Base-by-base conservation (phyloP, 2,329 filamentous ascomycete genomes). In the Saccharata proteae region DNA sequence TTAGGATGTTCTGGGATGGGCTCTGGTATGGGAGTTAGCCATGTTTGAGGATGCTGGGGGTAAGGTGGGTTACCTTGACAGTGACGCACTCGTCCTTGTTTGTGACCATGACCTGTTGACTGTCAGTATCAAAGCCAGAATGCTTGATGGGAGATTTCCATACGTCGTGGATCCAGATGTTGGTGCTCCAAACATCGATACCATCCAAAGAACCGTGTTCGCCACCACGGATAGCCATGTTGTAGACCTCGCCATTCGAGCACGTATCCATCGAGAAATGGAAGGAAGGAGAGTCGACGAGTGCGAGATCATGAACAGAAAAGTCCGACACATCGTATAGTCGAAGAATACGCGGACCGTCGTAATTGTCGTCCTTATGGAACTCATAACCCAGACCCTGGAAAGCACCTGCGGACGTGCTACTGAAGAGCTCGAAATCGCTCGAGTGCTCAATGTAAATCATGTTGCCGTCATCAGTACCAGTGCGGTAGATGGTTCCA, bases 41-140 rank as follows among this genome's bases (percentile, higher is more conserved):
- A 8, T 7, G 14, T 11, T 14, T 7, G 24, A 8, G 6, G 13
- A 7, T 26, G 7, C 7, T 26, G 7, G 7, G 7, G 7, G 7
- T 8, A 18, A n/a, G 16, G n/a, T 6, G 10, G 2, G 43, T 44
- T 42, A 51, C 49, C 49, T 69, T 73, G 37, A 71, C 64, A 2
- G 67, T 71, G 0, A 73, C 66, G 43, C 68, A 73, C 44, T 74
- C 71, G 43, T 74, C 68, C 48, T 71, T 72, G 59, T 74, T 75
- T 15, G 70, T 71, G 5, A 74, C 69, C 54, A 67, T 65, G 25
- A 74, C 49, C n/a, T n/a, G n/a, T n/a, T n/a, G n/a, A n/a, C n/a
- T n/a, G 45, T 48, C 23, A 20, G 6, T 4, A 19, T 17, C 10
- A 14, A 14, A 4, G 22, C 32, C 16, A 31, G 26, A 21, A 35